Evolutionary conservation across 129 eudicot genomes (phyloP).

Genomic region (Sambucus nigra): DNA sequence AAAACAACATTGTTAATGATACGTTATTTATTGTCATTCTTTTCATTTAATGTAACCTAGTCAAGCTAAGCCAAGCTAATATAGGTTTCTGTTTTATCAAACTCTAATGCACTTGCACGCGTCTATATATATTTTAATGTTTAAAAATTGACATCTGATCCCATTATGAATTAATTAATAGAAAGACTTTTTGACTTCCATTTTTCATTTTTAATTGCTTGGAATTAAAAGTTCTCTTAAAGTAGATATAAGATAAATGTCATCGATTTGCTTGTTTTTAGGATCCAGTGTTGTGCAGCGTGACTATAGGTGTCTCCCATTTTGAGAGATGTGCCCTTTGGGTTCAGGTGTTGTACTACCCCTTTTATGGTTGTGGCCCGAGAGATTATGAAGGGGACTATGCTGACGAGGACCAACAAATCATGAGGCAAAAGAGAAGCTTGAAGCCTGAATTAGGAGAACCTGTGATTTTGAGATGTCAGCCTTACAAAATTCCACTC

Average conservation of each 20-base stretch:
- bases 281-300: conserved; percentile 81
- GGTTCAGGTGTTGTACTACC: conserved; percentile 94
- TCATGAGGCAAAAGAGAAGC: conserved; percentile 60
- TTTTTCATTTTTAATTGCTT: not conserved
- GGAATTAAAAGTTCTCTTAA: not conserved
- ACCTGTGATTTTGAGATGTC: conserved; percentile 87
- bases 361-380: conserved; percentile 55
- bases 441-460: conserved; percentile 70
- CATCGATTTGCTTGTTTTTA: conserved; percentile 16
- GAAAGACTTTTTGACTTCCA: not conserved
- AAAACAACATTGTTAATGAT: too few species aligned
- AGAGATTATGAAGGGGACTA: conserved; percentile 72
- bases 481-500: conserved; percentile 92
- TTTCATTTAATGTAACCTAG: too few species aligned
- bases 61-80: too few species aligned
- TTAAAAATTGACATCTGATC: too few species aligned
- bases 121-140: too few species aligned
- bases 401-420: conserved; percentile 72
- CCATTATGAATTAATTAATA: not conserved
- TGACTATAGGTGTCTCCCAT: conserved; percentile 84
- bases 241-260: not conserved
- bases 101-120: too few species aligned
- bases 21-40: too few species aligned
- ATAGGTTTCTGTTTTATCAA: too few species aligned
- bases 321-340: conserved; percentile 92